Conservation (phyloP, 805 yeast genomes). For the Pichia eremophila region DNA sequence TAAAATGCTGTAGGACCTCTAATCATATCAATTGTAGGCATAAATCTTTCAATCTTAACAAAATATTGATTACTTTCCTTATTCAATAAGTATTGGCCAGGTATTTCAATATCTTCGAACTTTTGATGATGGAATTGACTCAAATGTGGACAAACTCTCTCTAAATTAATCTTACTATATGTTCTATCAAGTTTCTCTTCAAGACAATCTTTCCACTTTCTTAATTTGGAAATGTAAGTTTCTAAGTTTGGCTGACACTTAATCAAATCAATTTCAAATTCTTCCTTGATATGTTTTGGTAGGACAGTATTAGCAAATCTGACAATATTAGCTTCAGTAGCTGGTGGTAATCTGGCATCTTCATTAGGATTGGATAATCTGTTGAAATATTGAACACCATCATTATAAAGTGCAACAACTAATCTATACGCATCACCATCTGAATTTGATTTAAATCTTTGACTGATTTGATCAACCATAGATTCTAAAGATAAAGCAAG, state of each 20-base stretch:
- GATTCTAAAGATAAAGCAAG: conserved; percentile 90
- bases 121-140: conserved; percentile 97
- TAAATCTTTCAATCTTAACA: conserved; percentile 83
- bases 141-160: conserved; percentile 86
- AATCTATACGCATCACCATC: conserved; percentile 95
- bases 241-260: conserved; percentile 81
- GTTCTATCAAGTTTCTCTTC: conserved; percentile 88
- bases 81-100: conserved; percentile 89
- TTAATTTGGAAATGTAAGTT: conserved; percentile 68
- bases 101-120: conserved; percentile 94
- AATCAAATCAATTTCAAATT: conserved; percentile 87
- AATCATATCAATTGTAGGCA: conserved; percentile 80
- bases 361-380: conserved; percentile 80
- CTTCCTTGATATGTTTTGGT: conserved; percentile 80
- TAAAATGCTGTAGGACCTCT: conserved; percentile 88
- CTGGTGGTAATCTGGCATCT: conserved; percentile 80
- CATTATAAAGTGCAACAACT: conserved; percentile 85
- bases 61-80: conserved; percentile 87
- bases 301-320: conserved; percentile 89
- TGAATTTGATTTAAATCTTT: conserved; percentile 83
- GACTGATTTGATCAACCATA: conserved; percentile 88
- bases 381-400: conserved; percentile 85
- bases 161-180: conserved; percentile 70
- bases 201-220: conserved; percentile 87
- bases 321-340: conserved; percentile 80